Evolutionary conservation across 2,329 filamentous ascomycete genomes (phyloP), one percentile per base, ranked within the genome.

Genomic region (Xylariaceae sp.): DNA sequence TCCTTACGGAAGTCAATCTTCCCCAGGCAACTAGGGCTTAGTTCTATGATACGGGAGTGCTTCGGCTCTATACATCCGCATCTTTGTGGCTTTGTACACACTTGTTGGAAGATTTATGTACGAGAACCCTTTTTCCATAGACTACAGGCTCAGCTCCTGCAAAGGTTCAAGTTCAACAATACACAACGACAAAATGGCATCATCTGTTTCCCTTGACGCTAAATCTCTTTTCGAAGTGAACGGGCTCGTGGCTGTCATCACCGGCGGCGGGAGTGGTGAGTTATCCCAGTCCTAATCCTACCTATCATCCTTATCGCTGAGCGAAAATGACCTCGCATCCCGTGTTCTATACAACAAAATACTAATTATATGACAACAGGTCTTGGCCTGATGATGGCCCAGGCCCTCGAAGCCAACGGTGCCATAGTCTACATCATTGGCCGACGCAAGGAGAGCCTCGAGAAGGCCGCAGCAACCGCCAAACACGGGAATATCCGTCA

Each of bases 241-340:
- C 23, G 76, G 72, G 34, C 63, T 79, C 7, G 69, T 80, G 1
- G 74, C 70, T 36, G 75, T 79, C n/a, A 65, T 80, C 22, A 79
- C 76, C 0, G 76, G 76, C 16, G 77, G 75, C 11, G 75, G 74
- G 8, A 72, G 63, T 44, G 74, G 73, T 76, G 52, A 48, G 39
- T 20, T 29, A 27, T 34, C 12, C 14, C n/a, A n/a, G n/a, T n/a
- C n/a, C n/a, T n/a, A n/a, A n/a, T n/a, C n/a, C n/a, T n/a, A n/a
- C n/a, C n/a, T n/a, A n/a, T n/a, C n/a, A 22, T 21, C 21, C 25
- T 17, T 7, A 5, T 29, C 39, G 21, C 14, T 32, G 4, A 4
- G 4, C 33, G 22, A 21, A 20, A 11, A 16, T 17, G 17, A 4
- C n/a, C 40, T 16, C 22, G 12, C 22, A 16, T n/a, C n/a, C n/a